These are phyloP conservation scores for Platanthera guangdongensis DNA, from an alignment of 106 monocot genomes.

Conservation along the genomic window DNA sequence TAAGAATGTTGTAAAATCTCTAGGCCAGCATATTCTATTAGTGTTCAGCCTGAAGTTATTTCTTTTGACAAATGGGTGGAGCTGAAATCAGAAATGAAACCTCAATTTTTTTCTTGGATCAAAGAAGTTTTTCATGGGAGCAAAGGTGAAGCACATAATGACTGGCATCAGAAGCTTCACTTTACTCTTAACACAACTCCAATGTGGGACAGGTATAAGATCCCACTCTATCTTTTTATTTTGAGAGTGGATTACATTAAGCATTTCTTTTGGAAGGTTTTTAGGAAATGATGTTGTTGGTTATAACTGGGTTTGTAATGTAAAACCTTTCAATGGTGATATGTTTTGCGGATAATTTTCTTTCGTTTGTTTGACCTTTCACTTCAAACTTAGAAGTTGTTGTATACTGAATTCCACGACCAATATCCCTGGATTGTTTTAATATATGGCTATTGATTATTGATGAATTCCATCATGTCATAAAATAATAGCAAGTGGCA, in stretches of 20 bases:
- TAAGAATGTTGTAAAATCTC: not conserved
- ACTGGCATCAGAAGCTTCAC: slow-evolving; percentile 47
- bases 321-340: not conserved
- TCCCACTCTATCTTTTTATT: not conserved
- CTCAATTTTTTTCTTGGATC: slow-evolving; percentile 59
- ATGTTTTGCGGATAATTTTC: not conserved
- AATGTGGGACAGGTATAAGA: slow-evolving; percentile 86
- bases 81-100: slow-evolving; percentile 41
- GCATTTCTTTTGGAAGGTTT: not conserved
- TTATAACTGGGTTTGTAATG: not conserved
- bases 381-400: not conserved
- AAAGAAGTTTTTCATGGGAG: slow-evolving; percentile 65
- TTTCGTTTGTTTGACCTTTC: not conserved
- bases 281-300: not conserved
- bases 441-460: not conserved
- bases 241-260: not conserved
- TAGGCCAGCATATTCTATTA: slow-evolving; percentile 56
- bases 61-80: slow-evolving; percentile 71
- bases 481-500: too few relatives aligned
- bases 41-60: slow-evolving; percentile 58
- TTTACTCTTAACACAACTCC: slow-evolving; percentile 72
- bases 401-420: not conserved
- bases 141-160: slow-evolving; percentile 52
- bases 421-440: not conserved
- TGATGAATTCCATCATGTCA: not conserved